These are phyloP conservation scores for Rhizopogon rudus DNA, from an alignment of 768 basidiomycete genomes.

Conservation along the genomic window DNA sequence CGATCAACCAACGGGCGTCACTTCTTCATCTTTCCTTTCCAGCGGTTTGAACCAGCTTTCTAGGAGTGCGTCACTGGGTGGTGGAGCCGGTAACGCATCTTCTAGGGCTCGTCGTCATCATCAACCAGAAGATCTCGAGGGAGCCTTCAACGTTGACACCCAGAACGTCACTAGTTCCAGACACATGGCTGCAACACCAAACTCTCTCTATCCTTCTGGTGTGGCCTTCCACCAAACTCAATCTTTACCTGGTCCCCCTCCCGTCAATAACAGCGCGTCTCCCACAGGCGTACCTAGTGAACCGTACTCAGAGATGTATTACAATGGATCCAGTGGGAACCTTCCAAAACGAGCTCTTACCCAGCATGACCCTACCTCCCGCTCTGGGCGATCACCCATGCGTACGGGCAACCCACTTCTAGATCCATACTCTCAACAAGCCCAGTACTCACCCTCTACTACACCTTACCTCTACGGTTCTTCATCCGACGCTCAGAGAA, in stretches of 20 bases:
- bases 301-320: constrained; percentile 58
- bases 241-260: constrained; percentile 25
- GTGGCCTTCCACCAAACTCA: constrained; percentile 56
- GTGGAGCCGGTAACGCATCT: constrained; percentile 34
- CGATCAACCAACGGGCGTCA: constrained; percentile 42
- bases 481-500: constrained; percentile 36
- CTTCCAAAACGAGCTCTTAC: constrained; percentile 53
- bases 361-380: constrained; percentile 48
- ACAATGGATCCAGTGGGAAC: constrained; percentile 41
- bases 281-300: constrained; percentile 32
- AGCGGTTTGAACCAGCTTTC: constrained; percentile 49
- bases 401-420: constrained; percentile 39
- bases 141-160: constrained; percentile 36
- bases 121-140: constrained; percentile 64
- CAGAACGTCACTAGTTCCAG: constrained; percentile 16
- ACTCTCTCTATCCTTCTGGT: constrained; percentile 53
- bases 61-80: constrained; percentile 63
- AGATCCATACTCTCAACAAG: constrained; percentile 69
- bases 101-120: constrained; percentile 60
- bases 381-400: constrained; percentile 57
- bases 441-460: constrained; percentile 53
- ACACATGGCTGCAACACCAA: constrained; percentile 25
- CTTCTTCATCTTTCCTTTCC: constrained; percentile 47
- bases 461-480: constrained; percentile 39
- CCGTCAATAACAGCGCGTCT: constrained; percentile 31